Evolutionary conservation across 1,284 basidiomycete species (phyloP).

Genomic region (Entoloma clypeatum): DNA sequence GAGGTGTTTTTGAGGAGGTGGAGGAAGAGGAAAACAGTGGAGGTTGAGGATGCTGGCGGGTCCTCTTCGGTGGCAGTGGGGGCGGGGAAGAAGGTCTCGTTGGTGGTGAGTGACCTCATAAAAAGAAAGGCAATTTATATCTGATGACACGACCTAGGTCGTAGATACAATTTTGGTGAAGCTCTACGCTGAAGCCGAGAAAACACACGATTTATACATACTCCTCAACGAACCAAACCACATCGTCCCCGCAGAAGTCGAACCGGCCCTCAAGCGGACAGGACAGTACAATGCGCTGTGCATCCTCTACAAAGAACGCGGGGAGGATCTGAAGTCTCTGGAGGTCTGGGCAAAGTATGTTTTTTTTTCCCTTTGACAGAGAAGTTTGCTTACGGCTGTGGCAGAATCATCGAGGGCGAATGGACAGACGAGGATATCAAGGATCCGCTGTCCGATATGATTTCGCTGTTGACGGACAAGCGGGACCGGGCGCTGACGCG

Average conservation of each 20-base stretch:
- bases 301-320: slow-evolving; percentile 56
- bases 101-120: background rate
- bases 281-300: slow-evolving; percentile 64
- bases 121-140: too few species aligned
- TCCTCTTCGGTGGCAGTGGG: slow-evolving; percentile 15
- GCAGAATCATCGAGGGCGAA: slow-evolving; percentile 69
- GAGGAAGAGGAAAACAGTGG: slow-evolving; percentile 17
- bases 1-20: slow-evolving; percentile 56
- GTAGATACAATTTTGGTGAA: slow-evolving; percentile 83
- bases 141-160: slow-evolving; percentile 46
- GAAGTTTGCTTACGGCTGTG: slow-evolving; percentile 7
- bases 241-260: slow-evolving; percentile 63
- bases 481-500: slow-evolving; percentile 61
- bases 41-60: too few species aligned
- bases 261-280: slow-evolving; percentile 49
- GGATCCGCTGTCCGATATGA: slow-evolving; percentile 70
- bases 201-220: slow-evolving; percentile 58
- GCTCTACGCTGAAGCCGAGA: slow-evolving; percentile 62
- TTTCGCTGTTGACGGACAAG: slow-evolving; percentile 56
- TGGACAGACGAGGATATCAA: slow-evolving; percentile 61
- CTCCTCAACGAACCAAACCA: slow-evolving; percentile 59
- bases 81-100: background rate
- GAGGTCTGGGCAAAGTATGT: slow-evolving; percentile 70
- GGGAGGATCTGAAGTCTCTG: slow-evolving; percentile 58
- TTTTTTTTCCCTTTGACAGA: background rate